Base-by-base conservation (phyloP, 495 filamentous ascomycete genomes). In the Aspergillus egyptiacus region DNA sequence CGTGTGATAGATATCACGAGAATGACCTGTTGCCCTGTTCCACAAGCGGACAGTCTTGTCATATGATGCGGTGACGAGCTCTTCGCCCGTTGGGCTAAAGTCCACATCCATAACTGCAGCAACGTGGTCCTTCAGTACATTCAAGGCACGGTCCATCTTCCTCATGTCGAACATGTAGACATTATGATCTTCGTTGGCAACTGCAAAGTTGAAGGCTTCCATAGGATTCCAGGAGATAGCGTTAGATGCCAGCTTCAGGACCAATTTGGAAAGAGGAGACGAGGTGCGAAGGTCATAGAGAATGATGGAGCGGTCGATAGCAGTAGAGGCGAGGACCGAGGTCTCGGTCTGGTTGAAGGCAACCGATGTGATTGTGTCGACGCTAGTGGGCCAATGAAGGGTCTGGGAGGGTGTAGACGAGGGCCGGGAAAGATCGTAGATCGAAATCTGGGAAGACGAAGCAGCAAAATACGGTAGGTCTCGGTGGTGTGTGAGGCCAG, bases 81-180 rank as follows among this genome's bases (percentile, higher is more conserved):
- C 91, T 64, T 96, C 84, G 44, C 94, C 94, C 0, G 91, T 96
- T 0, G 94, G 94, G 40, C 82, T 87, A 69, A 91, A 99, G 54
- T 95, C 89, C 31, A 99, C 84, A 62, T 94, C 88, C 89, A 97
- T 96, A 0, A 96, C 91, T 5, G 94, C 93, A 3, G 89, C 86
- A 11, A 97, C 94, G 58, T 97, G 94, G 56, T 91, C 93, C 69
- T 93, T 94, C 13, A 93, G 77, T n/a, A 96, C 82, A 60, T 97
- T 97, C 37, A 91, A 64, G 2, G 89, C 86, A 41, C 89, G 82
- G 47, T 82, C 74, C 63, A 91, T 80, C 56, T 89, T 89, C 50
- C 89, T 75, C 85, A 89, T 90, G 66, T 95, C 89, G 60, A 93
- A 94, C 17, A 91, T 74, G 62, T 91, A 84, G 44, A 78, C 73